phyloP scores from a whole-genome alignment of 2,329 filamentous ascomycete genomes.

The Fusarium sp. region DNA sequence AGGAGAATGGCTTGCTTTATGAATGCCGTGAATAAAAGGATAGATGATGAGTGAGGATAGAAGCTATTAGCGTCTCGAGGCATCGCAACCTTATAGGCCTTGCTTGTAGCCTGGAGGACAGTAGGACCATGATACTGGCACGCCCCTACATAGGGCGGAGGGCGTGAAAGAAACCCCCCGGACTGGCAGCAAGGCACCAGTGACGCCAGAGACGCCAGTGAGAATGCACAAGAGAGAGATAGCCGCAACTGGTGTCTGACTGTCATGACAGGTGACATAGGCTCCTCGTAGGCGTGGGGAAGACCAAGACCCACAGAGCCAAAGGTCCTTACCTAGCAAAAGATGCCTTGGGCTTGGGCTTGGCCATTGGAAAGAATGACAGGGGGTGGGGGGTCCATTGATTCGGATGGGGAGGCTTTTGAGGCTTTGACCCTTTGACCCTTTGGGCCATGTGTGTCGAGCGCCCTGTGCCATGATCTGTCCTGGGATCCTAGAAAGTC shows the following conservation, averaged over 20 bases:
- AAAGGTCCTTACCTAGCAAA: conserved; percentile 32
- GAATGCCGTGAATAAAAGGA: conserved; percentile 33
- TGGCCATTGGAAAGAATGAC: background rate
- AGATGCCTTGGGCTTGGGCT: conserved; percentile 42
- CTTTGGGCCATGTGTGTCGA: conserved; percentile 32
- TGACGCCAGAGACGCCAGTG: conserved; percentile 46
- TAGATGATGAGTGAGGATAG: conserved; percentile 42
- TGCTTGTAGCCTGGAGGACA: conserved; percentile 48
- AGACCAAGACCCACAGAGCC: conserved; percentile 40
- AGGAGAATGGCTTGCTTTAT: conserved; percentile 26
- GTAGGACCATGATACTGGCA: conserved; percentile 36
- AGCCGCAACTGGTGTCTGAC: conserved; percentile 48
- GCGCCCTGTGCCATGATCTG: conserved; percentile 31
- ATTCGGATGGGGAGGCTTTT: conserved; percentile 30
- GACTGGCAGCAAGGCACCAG: conserved; percentile 47
- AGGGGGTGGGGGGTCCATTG: conserved; percentile 16
- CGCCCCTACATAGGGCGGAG: conserved; percentile 27
- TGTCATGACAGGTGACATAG: conserved; percentile 48
- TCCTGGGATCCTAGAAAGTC: conserved; percentile 24
- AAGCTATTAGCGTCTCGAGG: conserved; percentile 51
- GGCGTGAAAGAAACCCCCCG: conserved; percentile 22
- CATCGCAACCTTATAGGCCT: conserved; percentile 67
- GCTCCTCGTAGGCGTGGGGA: conserved; percentile 46
- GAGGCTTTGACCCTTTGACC: conserved; percentile 32
- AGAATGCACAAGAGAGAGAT: conserved; percentile 42